These are phyloP conservation scores for Cystobasidiaceae sp. DNA, from an alignment of 1,284 basidiomycete species.

Conservation along the genomic window DNA sequence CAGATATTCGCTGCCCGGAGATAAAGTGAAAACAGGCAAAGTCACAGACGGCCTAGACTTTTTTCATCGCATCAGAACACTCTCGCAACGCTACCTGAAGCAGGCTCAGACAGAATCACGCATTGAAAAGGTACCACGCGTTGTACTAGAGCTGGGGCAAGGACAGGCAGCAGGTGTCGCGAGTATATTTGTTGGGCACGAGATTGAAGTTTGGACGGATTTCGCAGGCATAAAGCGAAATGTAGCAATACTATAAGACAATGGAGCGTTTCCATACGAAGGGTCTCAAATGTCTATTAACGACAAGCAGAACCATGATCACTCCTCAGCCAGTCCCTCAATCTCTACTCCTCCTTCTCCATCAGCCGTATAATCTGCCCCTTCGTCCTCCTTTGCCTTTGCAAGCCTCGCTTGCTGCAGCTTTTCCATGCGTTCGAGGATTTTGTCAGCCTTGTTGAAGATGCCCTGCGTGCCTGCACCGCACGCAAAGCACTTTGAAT, in stretches of 20 bases:
- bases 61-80: constrained; percentile 60
- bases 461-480: constrained; percentile 87
- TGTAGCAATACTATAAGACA: too few relatives aligned
- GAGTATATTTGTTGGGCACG: too few relatives aligned
- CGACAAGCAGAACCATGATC: background rate
- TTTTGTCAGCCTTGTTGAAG: constrained; percentile 83
- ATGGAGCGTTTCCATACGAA: too few relatives aligned
- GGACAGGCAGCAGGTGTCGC: too few relatives aligned
- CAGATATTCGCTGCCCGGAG: constrained; percentile 50
- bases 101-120: too few relatives aligned
- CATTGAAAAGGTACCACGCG: too few relatives aligned
- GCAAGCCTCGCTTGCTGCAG: constrained; percentile 40
- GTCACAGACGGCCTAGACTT: constrained; percentile 61
- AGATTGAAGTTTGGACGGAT: too few relatives aligned
- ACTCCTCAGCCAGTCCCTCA: constrained; percentile 37
- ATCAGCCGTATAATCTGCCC: constrained; percentile 31
- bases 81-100: too few relatives aligned
- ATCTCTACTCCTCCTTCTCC: constrained; percentile 39
- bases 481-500: constrained; percentile 93
- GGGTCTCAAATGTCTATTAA: too few relatives aligned
- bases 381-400: constrained; percentile 31
- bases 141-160: too few relatives aligned
- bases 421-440: constrained; percentile 8
- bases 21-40: constrained; percentile 17
- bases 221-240: too few relatives aligned